phyloP scores from a whole-genome alignment of 1,284 basidiomycete genomes.

The Cutaneotrichosporon mucoides region DNA sequence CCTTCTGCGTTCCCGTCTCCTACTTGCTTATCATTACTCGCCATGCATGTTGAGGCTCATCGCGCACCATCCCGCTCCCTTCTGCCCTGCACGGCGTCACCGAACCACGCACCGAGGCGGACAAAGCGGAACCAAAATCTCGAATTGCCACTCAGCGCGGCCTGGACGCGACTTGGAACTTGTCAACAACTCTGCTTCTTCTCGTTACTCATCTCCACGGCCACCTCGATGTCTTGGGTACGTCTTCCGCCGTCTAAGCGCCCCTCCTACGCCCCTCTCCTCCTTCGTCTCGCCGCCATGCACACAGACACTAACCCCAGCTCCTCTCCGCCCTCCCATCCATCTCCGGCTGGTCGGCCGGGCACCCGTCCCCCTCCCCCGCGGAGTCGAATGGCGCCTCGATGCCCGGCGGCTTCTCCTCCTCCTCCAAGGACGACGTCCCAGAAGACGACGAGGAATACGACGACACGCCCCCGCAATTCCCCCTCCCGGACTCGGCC shows the following conservation, averaged over 20 bases:
- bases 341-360: conserved; percentile 10
- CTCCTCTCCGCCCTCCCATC: conserved; percentile 11
- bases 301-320: neutral
- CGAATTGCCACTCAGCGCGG: neutral
- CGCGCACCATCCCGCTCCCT: no score
- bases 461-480: conserved; percentile 71
- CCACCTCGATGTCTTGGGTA: conserved; percentile 16
- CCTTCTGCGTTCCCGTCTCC: no score
- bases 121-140: conserved; percentile 3
- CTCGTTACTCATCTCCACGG: neutral
- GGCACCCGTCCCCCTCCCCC: neutral
- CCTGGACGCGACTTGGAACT: no score
- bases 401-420: neutral
- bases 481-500: conserved; percentile 73
- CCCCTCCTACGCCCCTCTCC: no score
- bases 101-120: neutral
- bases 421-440: neutral
- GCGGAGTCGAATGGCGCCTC: neutral
- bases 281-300: no score
- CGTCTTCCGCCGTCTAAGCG: neutral
- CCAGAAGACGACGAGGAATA: conserved; percentile 45
- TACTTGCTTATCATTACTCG: no score
- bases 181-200: neutral
- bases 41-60: no score
- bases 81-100: neutral